Evolutionary conservation across 306 rosid genomes (phyloP), one percentile per base, ranked within the genome.

Genomic region (Potentilla sterilis): DNA sequence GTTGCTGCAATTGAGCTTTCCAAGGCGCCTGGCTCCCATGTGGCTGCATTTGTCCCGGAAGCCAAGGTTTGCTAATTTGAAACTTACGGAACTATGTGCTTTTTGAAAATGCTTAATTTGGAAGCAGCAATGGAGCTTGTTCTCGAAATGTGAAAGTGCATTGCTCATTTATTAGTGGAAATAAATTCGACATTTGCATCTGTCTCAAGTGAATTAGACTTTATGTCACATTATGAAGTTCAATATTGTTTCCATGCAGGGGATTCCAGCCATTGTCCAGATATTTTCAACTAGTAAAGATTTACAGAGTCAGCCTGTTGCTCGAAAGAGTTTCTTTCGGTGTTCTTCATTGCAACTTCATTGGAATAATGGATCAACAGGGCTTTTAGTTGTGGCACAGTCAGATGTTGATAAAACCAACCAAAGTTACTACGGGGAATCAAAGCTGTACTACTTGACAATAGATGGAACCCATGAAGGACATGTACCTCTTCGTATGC

Each of bases 321-420:
- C 97, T 69, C 85, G 97, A 10, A 85, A 90, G 69, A 94, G 91
- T 85, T 94, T 94, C 82, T 94, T 92, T 74, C 94, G 96, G 67
- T 91, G 97, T 54, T 92, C 96, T 64, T 85, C 88, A 1, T 88
- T 93, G 79, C 98, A 92, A 79, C 80, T 94, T 80, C 84, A 75
- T 64, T 94, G 98, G 98, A 94, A 94, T 75, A 77, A 22, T 44
- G 92, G 97, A 68, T 94, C 98, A 32, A 87, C 92, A 57, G 98
- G 98, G 68, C 96, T 94, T 79, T 81, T 94, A 59, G 88, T 87
- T 77, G 76, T 90, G 70, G 98, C 79, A 73, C 98, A 94, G 81
- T 85, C 98, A 40, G 98, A 94, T 84, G 96, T 92, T 54, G 98
- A 92, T 78, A 94, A 92, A 89, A 94, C 97, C 78, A 94, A 94